Conservation (phyloP, 2,329 filamentous ascomycete species). For the Diaporthe citriasiana region DNA sequence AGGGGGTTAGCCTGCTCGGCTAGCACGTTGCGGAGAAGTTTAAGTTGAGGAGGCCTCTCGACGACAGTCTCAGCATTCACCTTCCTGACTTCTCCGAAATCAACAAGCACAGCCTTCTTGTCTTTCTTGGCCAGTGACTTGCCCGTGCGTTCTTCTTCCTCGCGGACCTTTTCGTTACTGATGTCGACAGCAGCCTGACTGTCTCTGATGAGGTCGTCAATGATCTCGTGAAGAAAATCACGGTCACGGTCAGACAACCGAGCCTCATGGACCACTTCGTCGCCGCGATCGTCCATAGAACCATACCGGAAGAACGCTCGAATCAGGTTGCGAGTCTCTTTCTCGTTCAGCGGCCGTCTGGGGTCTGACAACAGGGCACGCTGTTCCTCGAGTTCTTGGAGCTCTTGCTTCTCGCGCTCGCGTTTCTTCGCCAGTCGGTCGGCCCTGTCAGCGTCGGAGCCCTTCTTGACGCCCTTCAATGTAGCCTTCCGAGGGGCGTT, state of each 20-base stretch:
- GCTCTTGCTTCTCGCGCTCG: conserved; percentile 75
- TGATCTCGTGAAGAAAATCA: conserved; percentile 81
- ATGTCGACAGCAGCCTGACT: conserved; percentile 72
- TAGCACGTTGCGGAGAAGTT: conserved; percentile 83
- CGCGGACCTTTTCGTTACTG: conserved; percentile 79
- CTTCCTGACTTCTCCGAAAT: conserved; percentile 93
- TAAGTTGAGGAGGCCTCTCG: conserved; percentile 90
- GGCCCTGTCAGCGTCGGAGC: conserved; percentile 71
- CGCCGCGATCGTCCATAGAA: conserved; percentile 86
- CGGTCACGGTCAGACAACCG: conserved; percentile 86
- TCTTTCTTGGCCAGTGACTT: conserved; percentile 96
- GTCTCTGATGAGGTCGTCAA: conserved; percentile 78
- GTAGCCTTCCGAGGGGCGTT: conserved; percentile 84
- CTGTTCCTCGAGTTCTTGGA: conserved; percentile 81
- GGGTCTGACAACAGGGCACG: conserved; percentile 84
- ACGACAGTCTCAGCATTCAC: conserved; percentile 96
- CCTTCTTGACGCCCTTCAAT: conserved; percentile 68
- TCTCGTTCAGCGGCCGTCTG: conserved; percentile 89
- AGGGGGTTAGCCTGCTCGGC: conserved; percentile 76
- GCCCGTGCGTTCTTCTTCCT: conserved; percentile 85
- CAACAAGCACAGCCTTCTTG: conserved; percentile 95
- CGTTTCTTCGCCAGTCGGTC: conserved; percentile 77
- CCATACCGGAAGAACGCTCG: conserved; percentile 93
- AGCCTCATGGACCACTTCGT: conserved; percentile 90
- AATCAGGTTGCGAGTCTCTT: conserved; percentile 93